A percentile compares a stretch with the other conserved stretches of the same genome.
These are phyloP conservation scores for Pichia paraexigua DNA, from an alignment of 805 yeast species.

Conservation along the genomic window DNA sequence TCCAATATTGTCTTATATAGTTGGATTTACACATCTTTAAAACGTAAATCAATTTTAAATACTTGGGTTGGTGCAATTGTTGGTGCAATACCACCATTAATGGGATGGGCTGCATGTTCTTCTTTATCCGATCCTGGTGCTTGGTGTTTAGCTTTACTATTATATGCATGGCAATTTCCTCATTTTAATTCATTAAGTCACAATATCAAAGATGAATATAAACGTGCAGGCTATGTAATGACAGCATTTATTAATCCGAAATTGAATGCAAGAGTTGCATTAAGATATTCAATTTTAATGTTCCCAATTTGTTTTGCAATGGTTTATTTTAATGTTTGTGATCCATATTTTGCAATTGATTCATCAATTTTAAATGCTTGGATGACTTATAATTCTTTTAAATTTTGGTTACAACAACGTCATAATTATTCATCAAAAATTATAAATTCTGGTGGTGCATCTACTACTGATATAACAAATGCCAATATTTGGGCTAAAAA, in stretches of 20 bases:
- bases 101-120: slow-evolving; percentile 98
- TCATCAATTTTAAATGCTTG: slow-evolving; percentile 78
- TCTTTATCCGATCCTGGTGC: slow-evolving; percentile 81
- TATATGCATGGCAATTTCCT: slow-evolving; percentile 98
- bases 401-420: slow-evolving; percentile 81
- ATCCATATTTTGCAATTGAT: slow-evolving; percentile 72
- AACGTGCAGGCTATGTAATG: slow-evolving; percentile 95
- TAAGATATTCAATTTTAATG: slow-evolving; percentile 86
- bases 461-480: slow-evolving; percentile 48
- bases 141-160: slow-evolving; percentile 83
- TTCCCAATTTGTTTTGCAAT: slow-evolving; percentile 87
- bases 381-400: slow-evolving; percentile 71
- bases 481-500: slow-evolving; percentile 72
- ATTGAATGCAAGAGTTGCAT: slow-evolving; percentile 86
- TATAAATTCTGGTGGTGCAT: slow-evolving; percentile 29
- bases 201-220: slow-evolving; percentile 79
- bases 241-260: slow-evolving; percentile 88
- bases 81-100: slow-evolving; percentile 95
- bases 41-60: slow-evolving; percentile 74
- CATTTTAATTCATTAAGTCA: slow-evolving; percentile 92
- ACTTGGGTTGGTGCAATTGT: slow-evolving; percentile 99
- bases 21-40: slow-evolving; percentile 86
- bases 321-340: slow-evolving; percentile 72
- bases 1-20: slow-evolving; percentile 76
- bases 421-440: slow-evolving; percentile 40